Conservation (phyloP, 1,284 basidiomycete species). For the Pseudozyma hubeiensis region DNA sequence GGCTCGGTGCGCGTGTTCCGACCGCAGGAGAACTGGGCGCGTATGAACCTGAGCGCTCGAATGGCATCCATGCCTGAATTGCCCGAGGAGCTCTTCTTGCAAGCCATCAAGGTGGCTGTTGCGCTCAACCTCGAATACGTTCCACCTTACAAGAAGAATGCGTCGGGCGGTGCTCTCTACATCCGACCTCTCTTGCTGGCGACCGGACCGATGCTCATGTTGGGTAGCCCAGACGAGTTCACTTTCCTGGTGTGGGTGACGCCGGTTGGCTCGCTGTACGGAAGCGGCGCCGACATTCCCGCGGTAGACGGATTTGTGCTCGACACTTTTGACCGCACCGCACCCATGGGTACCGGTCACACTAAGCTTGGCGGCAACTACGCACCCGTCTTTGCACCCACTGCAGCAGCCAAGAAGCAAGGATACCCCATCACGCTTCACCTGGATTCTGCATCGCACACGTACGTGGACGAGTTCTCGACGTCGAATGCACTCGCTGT, state of each 20-base stretch:
- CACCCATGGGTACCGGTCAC: conserved; percentile 64
- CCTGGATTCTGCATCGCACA: conserved; percentile 61
- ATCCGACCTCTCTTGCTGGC: conserved; percentile 64
- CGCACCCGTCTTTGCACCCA: conserved; percentile 65
- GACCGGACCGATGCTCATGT: conserved; percentile 63
- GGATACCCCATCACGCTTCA: conserved; percentile 69
- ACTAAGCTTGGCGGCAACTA: conserved; percentile 69
- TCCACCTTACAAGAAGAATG: conserved; percentile 63
- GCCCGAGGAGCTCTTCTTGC: conserved; percentile 58
- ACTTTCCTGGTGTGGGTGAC: conserved; percentile 69
- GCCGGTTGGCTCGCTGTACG: conserved; percentile 68
- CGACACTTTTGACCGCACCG: conserved; percentile 68
- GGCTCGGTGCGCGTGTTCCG: conserved; percentile 67
- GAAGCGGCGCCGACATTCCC: conserved; percentile 61
- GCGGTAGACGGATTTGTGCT: conserved; percentile 68
- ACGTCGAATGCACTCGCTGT: conserved; percentile 68
- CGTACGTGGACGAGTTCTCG: conserved; percentile 67
- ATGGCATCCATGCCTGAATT: conserved; percentile 66
- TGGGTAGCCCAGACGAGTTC: conserved; percentile 66
- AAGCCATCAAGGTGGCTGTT: conserved; percentile 62
- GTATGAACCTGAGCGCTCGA: conserved; percentile 65
- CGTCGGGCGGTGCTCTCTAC: conserved; percentile 61
- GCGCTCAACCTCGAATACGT: conserved; percentile 68
- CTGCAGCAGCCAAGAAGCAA: conserved; percentile 63
- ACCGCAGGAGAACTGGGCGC: conserved; percentile 67